Evolutionary conservation across 192 early-diverging fungal genomes (phyloP).

Genomic region (Kickxella alabastrina): DNA sequence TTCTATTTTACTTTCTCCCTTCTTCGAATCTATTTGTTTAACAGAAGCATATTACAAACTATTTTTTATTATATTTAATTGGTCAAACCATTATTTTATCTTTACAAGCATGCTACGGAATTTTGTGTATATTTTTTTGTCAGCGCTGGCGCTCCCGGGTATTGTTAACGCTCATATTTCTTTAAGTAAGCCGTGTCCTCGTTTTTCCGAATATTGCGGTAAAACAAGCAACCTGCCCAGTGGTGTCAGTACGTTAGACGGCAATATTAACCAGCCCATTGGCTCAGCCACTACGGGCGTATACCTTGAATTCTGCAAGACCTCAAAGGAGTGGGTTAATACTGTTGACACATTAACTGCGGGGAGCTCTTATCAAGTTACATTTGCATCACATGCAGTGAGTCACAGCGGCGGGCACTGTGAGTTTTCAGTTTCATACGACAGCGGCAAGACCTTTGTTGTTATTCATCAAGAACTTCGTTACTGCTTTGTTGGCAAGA

Average conservation of each 20-base stretch:
- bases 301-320: constrained; percentile 25
- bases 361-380: constrained; percentile 46
- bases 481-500: constrained; percentile 30
- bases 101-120: background rate
- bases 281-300: constrained; percentile 15
- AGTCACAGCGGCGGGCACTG: constrained; percentile 61
- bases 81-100: background rate
- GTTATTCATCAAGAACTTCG: constrained; percentile 53
- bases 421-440: constrained; percentile 62
- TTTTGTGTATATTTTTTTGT: background rate
- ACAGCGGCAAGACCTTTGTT: constrained; percentile 55
- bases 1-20: background rate
- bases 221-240: background rate
- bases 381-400: constrained; percentile 18
- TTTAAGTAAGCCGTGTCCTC: background rate
- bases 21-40: background rate
- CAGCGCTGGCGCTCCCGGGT: too few relatives aligned
- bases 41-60: background rate
- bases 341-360: constrained; percentile 27
- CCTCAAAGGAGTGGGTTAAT: constrained; percentile 1
- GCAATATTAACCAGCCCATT: constrained; percentile 9
- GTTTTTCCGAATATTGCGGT: background rate
- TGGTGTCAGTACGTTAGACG: background rate
- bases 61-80: background rate
- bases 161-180: background rate